Base-by-base conservation (phyloP, 805 yeast genomes). In the Danielia reshetovae region DNA sequence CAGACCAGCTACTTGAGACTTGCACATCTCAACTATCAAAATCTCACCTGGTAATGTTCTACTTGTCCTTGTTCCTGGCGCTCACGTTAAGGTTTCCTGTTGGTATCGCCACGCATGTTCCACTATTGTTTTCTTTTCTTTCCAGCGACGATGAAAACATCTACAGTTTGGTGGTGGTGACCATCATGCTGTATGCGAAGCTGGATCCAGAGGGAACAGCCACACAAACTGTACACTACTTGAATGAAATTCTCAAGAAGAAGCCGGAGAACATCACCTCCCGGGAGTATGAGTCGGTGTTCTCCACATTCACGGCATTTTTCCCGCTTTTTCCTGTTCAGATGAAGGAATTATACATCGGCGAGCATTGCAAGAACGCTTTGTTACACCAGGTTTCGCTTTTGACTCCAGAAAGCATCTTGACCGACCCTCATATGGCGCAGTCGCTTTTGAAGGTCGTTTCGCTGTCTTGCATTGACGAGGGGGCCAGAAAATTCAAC, bases 401-500 rank as follows among this genome's bases (percentile, higher is more conserved):
- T n/a, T 35, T 38, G 22, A 18, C 35, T 15, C 42, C 45, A 5
- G 38, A 37, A 13, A 26, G 25, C 10, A 21, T 29, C 21, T 10
- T 33, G 3, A 30, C 14, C 5, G 48, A 38, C 18, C 13, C 30
- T 10, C 23, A 30, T 12, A 39, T 35, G 7, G 43, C 49, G 3
- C 39, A 29, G 24, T 6, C 21, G 12, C 27, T 47, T 3, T 32
- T 47, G 17, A 31, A 31, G 17, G 44, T 45, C 7, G 36, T 45
- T 14, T 39, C 47, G 22, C 38, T 32, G 24, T 42, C 51, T 8
- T 43, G 51, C 24, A 29, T 43, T 21, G 29, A 30, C 17, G 48
- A 42, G 17, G 35, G 27, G 2, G 49, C 49, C 18, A 42, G 51
- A 4, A 40, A 38, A 15, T 47, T 47, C 37, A 47, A 40, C 29